Evolutionary conservation across 768 basidiomycete genomes (phyloP).

Genomic region (Clitopilus passeckerianus): DNA sequence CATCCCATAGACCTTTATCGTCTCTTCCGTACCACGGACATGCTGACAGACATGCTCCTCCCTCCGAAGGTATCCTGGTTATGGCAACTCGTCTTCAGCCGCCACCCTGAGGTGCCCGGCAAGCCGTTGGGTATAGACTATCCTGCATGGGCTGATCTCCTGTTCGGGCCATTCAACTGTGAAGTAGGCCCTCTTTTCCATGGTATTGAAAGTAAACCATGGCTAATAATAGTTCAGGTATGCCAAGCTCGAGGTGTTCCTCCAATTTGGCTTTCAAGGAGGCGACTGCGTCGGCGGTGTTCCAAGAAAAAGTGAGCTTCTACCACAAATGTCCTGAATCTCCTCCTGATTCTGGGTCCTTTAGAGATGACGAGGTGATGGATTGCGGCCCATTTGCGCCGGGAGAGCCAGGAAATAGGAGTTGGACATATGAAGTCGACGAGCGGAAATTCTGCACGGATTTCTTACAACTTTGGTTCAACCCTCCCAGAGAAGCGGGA

Average conservation of each 20-base stretch:
- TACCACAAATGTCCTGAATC: not conserved
- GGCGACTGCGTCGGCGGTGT: not conserved
- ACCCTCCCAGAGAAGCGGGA: no score
- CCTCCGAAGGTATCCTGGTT: not conserved
- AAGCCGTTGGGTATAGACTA: not conserved
- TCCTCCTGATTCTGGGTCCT: not conserved
- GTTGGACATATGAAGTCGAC: no score
- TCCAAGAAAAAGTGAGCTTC: not conserved
- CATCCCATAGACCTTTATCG: slow-evolving; percentile 30
- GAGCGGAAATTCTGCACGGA: no score
- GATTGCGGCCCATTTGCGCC: not conserved
- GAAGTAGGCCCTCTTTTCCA: not conserved
- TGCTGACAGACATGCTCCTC: slow-evolving; percentile 3
- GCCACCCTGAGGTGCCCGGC: not conserved
- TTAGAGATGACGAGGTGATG: not conserved
- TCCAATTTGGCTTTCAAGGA: not conserved
- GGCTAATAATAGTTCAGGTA: not conserved
- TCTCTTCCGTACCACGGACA: slow-evolving; percentile 22
- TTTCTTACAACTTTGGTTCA: no score
- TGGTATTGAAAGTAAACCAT: not conserved
- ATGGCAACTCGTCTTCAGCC: not conserved
- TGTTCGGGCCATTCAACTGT: not conserved
- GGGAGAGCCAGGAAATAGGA: no score
- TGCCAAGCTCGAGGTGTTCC: not conserved
- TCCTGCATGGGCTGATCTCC: not conserved